A percentile compares a stretch with the other conserved stretches of the same genome.
phyloP scores from a whole-genome alignment of 495 filamentous ascomycete genomes.

The Neurospora sp. region DNA sequence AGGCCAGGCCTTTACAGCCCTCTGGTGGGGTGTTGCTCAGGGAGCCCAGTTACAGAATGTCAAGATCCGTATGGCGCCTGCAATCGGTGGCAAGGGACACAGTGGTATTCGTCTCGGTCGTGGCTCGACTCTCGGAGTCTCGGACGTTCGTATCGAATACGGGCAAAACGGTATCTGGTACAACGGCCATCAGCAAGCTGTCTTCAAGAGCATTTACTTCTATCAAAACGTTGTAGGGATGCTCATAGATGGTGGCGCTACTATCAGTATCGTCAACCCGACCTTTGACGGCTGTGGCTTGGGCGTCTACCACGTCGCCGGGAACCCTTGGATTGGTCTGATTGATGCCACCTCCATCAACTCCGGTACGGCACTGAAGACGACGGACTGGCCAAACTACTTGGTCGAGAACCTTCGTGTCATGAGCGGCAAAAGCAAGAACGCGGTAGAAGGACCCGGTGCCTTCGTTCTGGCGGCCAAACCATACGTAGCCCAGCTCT shows the following conservation, averaged over 20 bases:
- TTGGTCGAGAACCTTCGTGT: conserved; percentile 30
- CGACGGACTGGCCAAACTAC: conserved; percentile 27
- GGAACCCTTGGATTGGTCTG: conserved; percentile 30
- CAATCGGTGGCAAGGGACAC: conserved; percentile 38
- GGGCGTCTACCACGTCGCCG: conserved; percentile 45
- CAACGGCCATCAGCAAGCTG: conserved; percentile 61
- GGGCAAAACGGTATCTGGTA: conserved; percentile 41
- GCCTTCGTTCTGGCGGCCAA: conserved; percentile 14
- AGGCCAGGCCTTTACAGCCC: conserved; percentile 39
- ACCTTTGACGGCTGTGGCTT: conserved; percentile 46
- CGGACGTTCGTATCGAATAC: conserved; percentile 26
- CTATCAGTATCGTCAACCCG: conserved; percentile 35
- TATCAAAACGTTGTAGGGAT: conserved; percentile 46
- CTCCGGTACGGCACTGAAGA: conserved; percentile 28
- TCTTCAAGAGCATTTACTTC: conserved; percentile 57
- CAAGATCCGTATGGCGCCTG: conserved; percentile 48
- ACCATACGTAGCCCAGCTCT: conserved; percentile 21
- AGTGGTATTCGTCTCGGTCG: conserved; percentile 56
- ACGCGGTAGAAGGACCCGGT: conserved; percentile 23
- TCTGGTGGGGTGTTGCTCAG: conserved; percentile 64
- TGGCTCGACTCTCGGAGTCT: conserved; percentile 30
- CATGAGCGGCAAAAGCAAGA: conserved; percentile 10
- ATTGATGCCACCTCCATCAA: conserved; percentile 32
- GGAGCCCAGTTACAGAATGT: conserved; percentile 61
- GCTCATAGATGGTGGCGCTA: conserved; percentile 53